Percentiles rank a stretch among this genome's conserved stretches.
Evolutionary conservation across 768 basidiomycete genomes (phyloP).

Genomic region (Russula sp.): DNA sequence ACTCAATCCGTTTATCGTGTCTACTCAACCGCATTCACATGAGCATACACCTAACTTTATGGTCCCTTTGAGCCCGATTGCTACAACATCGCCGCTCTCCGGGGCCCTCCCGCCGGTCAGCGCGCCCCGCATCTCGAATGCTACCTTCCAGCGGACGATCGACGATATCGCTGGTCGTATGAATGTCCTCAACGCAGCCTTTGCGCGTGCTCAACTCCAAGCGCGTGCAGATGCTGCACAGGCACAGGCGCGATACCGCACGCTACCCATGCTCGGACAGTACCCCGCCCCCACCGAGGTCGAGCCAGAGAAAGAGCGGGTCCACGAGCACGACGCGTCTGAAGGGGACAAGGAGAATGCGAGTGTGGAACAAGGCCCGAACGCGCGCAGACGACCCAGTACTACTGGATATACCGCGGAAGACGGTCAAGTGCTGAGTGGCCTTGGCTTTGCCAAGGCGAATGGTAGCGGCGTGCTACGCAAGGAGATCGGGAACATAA

Average conservation of each 20-base stretch:
- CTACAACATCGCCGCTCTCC: slow-evolving; percentile 21
- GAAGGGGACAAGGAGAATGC: slow-evolving; percentile 37
- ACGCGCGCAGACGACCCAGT: slow-evolving; percentile 22
- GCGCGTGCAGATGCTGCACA: slow-evolving; percentile 20
- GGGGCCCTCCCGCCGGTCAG: slow-evolving; percentile 36
- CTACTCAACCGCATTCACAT: slow-evolving; percentile 4
- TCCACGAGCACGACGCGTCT: slow-evolving; percentile 1
- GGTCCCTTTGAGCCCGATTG: slow-evolving; percentile 12
- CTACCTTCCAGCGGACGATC: slow-evolving; percentile 38
- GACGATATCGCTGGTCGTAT: slow-evolving; percentile 44
- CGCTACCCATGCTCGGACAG: slow-evolving; percentile 10
- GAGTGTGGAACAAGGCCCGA: slow-evolving; percentile 23
- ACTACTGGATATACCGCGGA: slow-evolving; percentile 19
- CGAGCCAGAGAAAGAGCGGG: slow-evolving; percentile 13
- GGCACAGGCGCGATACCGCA: slow-evolving; percentile 4
- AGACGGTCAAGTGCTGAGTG: slow-evolving; percentile 27
- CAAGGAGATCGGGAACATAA: slow-evolving; percentile 50
- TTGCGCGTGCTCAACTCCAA: slow-evolving; percentile 23
- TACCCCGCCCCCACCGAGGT: slow-evolving; percentile 4
- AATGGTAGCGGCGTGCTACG: slow-evolving; percentile 30
- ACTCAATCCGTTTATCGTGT: slow-evolving; percentile 7
- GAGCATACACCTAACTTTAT: slow-evolving; percentile 10
- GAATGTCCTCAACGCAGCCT: slow-evolving; percentile 33
- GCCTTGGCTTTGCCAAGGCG: slow-evolving; percentile 31
- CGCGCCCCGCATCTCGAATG: slow-evolving; percentile 38